A percentile compares a stretch with the other conserved stretches of the same genome.
Conservation (phyloP, 1,139 yeast genomes). For the Pichia sp. region DNA sequence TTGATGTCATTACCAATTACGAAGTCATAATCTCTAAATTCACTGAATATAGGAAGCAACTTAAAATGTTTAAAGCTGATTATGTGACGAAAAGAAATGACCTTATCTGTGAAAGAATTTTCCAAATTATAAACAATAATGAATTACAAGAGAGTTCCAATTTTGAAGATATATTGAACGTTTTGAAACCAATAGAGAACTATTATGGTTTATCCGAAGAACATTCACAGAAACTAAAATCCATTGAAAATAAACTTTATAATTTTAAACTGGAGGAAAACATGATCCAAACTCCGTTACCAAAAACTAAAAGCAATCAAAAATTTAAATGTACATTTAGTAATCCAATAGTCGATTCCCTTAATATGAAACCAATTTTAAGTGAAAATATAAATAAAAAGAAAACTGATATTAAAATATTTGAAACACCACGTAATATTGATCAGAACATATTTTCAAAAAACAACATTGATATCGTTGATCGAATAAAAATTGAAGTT, state of each 20-base stretch:
- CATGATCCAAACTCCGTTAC: conserved; percentile 4
- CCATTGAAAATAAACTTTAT: conserved; percentile 4
- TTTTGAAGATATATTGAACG: conserved; percentile 28
- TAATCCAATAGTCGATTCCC: conserved; percentile 12
- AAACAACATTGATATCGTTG: conserved; percentile 9
- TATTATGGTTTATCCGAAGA: conserved; percentile 5
- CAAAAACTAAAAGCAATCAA: background rate
- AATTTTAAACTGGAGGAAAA: conserved; percentile 4
- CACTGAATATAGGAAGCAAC: conserved; percentile 36
- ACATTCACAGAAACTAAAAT: background rate
- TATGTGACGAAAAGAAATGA: conserved; percentile 54
- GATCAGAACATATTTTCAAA: conserved; percentile 9
- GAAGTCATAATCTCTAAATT: conserved; percentile 37
- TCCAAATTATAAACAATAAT: background rate
- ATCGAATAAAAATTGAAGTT: conserved; percentile 9
- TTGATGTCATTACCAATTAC: conserved; percentile 36
- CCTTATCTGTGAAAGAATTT: conserved; percentile 31
- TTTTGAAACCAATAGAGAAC: conserved; percentile 10
- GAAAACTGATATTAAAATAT: conserved; percentile 6
- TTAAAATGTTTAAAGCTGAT: conserved; percentile 38
- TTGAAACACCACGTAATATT: conserved; percentile 10
- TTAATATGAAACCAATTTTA: conserved; percentile 13
- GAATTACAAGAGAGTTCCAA: conserved; percentile 35
- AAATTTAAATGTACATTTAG: conserved; percentile 11
- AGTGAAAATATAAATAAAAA: background rate